Conservation (phyloP, 2,329 filamentous ascomycete genomes). For the Diaporthe sp. region DNA sequence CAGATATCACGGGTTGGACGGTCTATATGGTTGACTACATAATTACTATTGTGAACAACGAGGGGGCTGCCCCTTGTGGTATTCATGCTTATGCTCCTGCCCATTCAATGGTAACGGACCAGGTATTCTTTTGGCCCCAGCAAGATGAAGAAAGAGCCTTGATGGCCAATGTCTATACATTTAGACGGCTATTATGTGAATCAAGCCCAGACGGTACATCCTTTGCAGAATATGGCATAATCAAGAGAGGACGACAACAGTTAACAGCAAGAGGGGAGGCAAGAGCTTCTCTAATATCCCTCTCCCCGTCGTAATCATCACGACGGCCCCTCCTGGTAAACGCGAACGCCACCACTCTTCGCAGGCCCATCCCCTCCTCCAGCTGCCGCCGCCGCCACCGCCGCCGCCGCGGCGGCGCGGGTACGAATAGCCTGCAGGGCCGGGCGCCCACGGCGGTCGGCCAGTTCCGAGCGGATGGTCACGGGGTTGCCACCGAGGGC, state of each 20-base stretch:
- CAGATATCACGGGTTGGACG: constrained; percentile 30
- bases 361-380: not conserved
- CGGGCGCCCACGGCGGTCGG: constrained; percentile 30
- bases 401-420: not conserved
- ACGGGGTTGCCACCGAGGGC: constrained; percentile 17
- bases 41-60: constrained; percentile 33
- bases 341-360: not conserved
- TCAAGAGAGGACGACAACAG: not conserved
- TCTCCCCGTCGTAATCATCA: not conserved
- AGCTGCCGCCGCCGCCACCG: not conserved
- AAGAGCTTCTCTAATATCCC: not conserved
- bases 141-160: not conserved
- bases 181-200: not conserved
- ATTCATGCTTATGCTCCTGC: not conserved
- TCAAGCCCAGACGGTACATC: too few relatives aligned
- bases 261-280: not conserved
- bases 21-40: constrained; percentile 32
- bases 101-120: not conserved
- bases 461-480: constrained; percentile 26
- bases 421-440: constrained; percentile 33
- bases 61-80: not conserved
- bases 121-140: not conserved
- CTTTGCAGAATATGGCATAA: not conserved
- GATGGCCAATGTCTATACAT: not conserved
- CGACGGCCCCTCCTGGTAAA: constrained; percentile 9